Percentiles rank a stretch among this genome's conserved stretches.
Conservation (phyloP, 1,284 basidiomycete genomes). For the Puccinia triticina region DNA sequence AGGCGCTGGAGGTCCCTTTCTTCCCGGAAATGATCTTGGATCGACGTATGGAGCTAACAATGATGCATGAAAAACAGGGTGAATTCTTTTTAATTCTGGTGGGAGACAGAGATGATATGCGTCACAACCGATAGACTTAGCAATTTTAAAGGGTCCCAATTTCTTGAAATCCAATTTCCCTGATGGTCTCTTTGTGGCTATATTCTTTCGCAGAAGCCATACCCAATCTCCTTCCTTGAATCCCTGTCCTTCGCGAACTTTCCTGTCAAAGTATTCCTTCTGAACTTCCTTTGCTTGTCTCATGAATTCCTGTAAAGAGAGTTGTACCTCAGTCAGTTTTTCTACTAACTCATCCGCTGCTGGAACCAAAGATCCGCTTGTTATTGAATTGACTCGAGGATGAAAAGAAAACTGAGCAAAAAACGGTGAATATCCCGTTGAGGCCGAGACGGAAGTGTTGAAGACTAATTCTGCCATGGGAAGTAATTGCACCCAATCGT, state of each 20-base stretch:
- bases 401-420: conserved; percentile 61
- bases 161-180: background rate
- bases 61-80: no score
- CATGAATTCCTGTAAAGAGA: background rate
- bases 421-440: conserved; percentile 7
- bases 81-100: no score
- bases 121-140: background rate
- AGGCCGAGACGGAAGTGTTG: background rate
- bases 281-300: background rate
- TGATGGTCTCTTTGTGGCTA: background rate
- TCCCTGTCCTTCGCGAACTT: background rate
- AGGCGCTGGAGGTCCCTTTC: no score
- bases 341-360: background rate
- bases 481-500: background rate
- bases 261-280: background rate
- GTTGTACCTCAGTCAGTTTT: background rate
- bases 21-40: no score
- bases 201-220: background rate
- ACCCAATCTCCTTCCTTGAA: background rate
- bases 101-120: no score
- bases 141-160: background rate
- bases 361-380: background rate
- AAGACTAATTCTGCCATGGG: conserved; percentile 7
- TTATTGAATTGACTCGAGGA: conserved; percentile 54
- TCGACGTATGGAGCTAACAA: no score